Percentiles rank a stretch among this genome's conserved stretches.
Evolutionary conservation across 345 rosid genomes (phyloP).

Genomic region (Corchorus olitorius): DNA sequence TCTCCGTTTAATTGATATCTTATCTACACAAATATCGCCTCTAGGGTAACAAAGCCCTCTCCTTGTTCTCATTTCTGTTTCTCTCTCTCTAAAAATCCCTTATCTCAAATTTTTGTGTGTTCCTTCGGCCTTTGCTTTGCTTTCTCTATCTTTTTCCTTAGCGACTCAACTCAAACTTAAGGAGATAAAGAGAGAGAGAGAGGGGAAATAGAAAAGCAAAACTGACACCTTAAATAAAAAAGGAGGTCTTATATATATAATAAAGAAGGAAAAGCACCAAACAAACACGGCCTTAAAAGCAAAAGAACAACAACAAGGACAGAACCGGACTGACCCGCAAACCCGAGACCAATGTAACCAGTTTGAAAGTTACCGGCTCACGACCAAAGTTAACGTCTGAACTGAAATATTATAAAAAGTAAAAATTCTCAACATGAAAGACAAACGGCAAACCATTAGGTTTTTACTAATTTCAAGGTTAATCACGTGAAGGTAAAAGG

Average conservation of each 20-base stretch:
- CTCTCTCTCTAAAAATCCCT: background rate
- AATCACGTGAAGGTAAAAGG: no score
- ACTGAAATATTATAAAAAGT: no score
- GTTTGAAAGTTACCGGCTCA: no score
- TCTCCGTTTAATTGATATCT: constrained; percentile 18
- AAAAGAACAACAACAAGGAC: constrained; percentile 26
- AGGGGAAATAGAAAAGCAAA: constrained; percentile 14
- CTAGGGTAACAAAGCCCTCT: constrained; percentile 54
- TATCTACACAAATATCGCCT: constrained; percentile 26
- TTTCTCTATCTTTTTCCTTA: background rate
- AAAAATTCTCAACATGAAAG: no score
- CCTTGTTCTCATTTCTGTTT: constrained; percentile 52
- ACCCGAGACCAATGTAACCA: no score
- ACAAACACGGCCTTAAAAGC: background rate
- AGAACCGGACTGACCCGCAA: constrained; percentile 23
- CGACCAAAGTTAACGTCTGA: no score
- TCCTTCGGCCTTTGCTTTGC: background rate
- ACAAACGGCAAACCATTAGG: no score
- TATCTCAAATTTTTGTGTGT: background rate
- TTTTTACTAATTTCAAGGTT: no score
- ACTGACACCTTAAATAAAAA: constrained; percentile 39
- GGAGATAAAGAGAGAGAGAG: constrained; percentile 32
- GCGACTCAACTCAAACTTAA: constrained; percentile 12
- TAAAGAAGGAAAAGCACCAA: background rate
- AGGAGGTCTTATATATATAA: background rate